These are phyloP conservation scores for Zygotorulaspora danielsina DNA, from an alignment of 805 yeast species.

Conservation along the genomic window DNA sequence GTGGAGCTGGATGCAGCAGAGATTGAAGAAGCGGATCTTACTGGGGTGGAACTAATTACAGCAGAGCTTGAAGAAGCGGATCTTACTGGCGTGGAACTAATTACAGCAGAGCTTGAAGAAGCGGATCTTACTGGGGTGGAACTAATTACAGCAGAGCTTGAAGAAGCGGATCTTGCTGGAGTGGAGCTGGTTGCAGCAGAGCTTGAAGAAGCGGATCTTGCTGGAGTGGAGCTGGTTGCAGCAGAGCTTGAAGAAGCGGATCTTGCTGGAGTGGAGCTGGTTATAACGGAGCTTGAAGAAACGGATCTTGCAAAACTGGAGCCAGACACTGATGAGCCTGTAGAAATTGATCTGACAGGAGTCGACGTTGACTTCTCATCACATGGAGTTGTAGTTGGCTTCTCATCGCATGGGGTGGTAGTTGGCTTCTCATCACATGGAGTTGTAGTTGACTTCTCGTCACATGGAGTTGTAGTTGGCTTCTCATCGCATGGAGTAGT, in stretches of 20 bases:
- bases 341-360: too few species aligned
- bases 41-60: conserved; percentile 4
- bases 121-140: conserved; percentile 1
- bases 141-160: conserved; percentile 6
- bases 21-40: conserved; percentile 1
- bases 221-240: neutral
- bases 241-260: neutral
- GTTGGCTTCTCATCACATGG: neutral
- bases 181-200: neutral
- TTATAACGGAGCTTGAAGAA: too few species aligned
- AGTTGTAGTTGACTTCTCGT: neutral
- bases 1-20: conserved; percentile 8
- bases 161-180: neutral
- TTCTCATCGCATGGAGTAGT: neutral
- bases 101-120: conserved; percentile 5
- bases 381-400: neutral
- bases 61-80: conserved; percentile 5
- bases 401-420: neutral
- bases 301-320: neutral
- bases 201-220: neutral
- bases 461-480: neutral
- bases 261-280: neutral
- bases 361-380: conserved; percentile 1
- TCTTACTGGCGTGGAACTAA: conserved; percentile 5
- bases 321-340: neutral